phyloP scores from a whole-genome alignment of 108 stramenopile species.

The Thalassiosira profunda region DNA sequence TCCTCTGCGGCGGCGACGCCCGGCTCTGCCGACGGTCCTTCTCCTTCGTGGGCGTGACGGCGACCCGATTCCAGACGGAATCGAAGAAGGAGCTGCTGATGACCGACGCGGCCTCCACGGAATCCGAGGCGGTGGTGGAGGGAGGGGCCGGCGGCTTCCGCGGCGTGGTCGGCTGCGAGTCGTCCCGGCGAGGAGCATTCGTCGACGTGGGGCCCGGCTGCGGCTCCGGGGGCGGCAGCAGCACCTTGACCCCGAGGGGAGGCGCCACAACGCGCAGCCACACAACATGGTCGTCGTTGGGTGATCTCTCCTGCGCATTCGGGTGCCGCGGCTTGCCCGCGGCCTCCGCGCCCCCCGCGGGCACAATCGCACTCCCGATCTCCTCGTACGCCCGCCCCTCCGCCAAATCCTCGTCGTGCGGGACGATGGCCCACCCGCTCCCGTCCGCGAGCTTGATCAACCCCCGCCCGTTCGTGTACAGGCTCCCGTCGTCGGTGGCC shows the following conservation, averaged over 20 bases:
- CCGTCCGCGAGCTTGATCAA: constrained; percentile 84
- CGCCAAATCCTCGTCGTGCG: constrained; percentile 53
- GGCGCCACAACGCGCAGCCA: constrained; percentile 70
- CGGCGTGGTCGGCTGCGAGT: too few relatives aligned
- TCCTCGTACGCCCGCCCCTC: constrained; percentile 61
- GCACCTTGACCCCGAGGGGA: constrained; percentile 65
- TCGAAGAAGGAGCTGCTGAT: constrained; percentile 43
- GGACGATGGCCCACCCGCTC: constrained; percentile 90
- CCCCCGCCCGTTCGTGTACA: constrained; percentile 75
- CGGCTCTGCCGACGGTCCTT: constrained; percentile 14
- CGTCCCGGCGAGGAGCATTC: too few relatives aligned
- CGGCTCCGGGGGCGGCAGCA: too few relatives aligned
- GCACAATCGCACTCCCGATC: constrained; percentile 76
- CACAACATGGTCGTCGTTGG: constrained; percentile 23
- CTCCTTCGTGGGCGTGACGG: constrained; percentile 43
- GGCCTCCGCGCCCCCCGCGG: too few relatives aligned
- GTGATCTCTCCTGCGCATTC: constrained; percentile 2
- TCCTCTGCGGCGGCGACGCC: background rate
- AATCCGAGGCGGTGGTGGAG: constrained; percentile 31
- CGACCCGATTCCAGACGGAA: constrained; percentile 47
- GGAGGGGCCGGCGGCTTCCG: too few relatives aligned
- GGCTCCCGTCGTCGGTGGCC: constrained; percentile 40
- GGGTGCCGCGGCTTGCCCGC: background rate
- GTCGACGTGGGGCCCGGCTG: too few relatives aligned
- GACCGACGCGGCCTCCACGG: constrained; percentile 26